Percentiles rank a stretch among this genome's conserved stretches.
phyloP scores from a whole-genome alignment of 2,329 filamentous ascomycete genomes.

The Pseudogymnoascus sp. region DNA sequence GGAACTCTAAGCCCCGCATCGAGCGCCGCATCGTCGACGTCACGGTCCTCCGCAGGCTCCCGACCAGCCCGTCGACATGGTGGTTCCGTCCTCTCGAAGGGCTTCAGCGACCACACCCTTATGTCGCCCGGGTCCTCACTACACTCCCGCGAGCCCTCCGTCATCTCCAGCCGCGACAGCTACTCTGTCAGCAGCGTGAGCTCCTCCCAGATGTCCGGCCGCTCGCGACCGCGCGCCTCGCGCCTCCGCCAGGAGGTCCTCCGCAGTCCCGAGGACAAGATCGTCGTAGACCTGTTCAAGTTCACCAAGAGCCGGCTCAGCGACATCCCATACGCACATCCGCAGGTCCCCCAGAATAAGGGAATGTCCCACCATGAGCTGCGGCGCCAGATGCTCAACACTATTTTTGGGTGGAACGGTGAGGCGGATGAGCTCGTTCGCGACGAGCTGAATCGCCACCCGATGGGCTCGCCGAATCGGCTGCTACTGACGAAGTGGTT shows the following conservation, averaged over 20 bases:
- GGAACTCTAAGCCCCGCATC: slow-evolving; percentile 28
- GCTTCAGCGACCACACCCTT: slow-evolving; percentile 55
- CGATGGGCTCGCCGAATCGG: slow-evolving; percentile 63
- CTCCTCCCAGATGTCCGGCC: slow-evolving; percentile 34
- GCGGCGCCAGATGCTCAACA: slow-evolving; percentile 80
- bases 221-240: slow-evolving; percentile 47
- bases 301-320: slow-evolving; percentile 72
- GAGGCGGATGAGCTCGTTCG: slow-evolving; percentile 73
- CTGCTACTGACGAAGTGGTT: slow-evolving; percentile 90
- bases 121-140: slow-evolving; percentile 59
- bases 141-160: slow-evolving; percentile 26
- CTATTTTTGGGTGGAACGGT: slow-evolving; percentile 91
- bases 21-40: slow-evolving; percentile 33
- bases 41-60: slow-evolving; percentile 47
- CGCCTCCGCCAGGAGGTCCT: slow-evolving; percentile 73
- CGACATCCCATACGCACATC: slow-evolving; percentile 73
- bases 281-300: slow-evolving; percentile 73
- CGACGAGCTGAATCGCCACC: slow-evolving; percentile 74
- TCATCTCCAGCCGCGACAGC: slow-evolving; percentile 37
- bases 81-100: slow-evolving; percentile 44
- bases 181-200: slow-evolving; percentile 48
- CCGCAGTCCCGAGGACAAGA: slow-evolving; percentile 66
- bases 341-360: slow-evolving; percentile 47
- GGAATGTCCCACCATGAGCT: slow-evolving; percentile 70
- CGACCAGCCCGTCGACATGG: slow-evolving; percentile 42